These are phyloP conservation scores for Geotrichum cucujoidarum DNA, from an alignment of 1,139 yeast genomes.

Conservation along the genomic window DNA sequence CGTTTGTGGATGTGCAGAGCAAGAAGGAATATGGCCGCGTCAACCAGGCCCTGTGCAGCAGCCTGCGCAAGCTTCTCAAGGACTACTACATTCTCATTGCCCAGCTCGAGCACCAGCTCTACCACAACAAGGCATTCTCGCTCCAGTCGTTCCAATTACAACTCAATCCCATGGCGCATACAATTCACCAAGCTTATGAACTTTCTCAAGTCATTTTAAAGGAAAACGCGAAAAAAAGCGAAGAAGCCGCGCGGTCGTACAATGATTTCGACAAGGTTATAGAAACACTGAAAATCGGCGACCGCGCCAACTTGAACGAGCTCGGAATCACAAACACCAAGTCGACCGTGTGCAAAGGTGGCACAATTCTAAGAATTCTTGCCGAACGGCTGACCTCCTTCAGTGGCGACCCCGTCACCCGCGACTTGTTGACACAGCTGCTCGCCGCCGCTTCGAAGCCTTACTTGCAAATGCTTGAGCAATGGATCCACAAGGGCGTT, in stretches of 20 bases:
- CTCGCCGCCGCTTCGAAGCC: slow-evolving; percentile 58
- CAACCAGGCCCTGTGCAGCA: slow-evolving; percentile 65
- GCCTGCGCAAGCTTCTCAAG: slow-evolving; percentile 48
- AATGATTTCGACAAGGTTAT: slow-evolving; percentile 33
- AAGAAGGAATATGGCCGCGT: slow-evolving; percentile 59
- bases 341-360: slow-evolving; percentile 32
- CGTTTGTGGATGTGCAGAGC: slow-evolving; percentile 56
- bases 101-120: slow-evolving; percentile 52
- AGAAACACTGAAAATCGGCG: slow-evolving; percentile 29
- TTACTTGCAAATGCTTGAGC: slow-evolving; percentile 63
- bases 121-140: slow-evolving; percentile 44
- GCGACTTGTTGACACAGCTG: slow-evolving; percentile 47
- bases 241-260: slow-evolving; percentile 23
- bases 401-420: slow-evolving; percentile 63
- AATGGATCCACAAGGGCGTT: slow-evolving; percentile 73
- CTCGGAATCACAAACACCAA: slow-evolving; percentile 25
- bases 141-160: slow-evolving; percentile 47
- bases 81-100: slow-evolving; percentile 48
- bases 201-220: slow-evolving; percentile 46
- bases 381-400: slow-evolving; percentile 52
- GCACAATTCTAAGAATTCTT: slow-evolving; percentile 47
- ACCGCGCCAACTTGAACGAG: slow-evolving; percentile 27
- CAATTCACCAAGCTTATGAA: slow-evolving; percentile 55
- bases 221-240: slow-evolving; percentile 30
- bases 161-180: slow-evolving; percentile 37